These are phyloP conservation scores for Firmiana major DNA, from an alignment of 345 rosid genomes.

Conservation along the genomic window DNA sequence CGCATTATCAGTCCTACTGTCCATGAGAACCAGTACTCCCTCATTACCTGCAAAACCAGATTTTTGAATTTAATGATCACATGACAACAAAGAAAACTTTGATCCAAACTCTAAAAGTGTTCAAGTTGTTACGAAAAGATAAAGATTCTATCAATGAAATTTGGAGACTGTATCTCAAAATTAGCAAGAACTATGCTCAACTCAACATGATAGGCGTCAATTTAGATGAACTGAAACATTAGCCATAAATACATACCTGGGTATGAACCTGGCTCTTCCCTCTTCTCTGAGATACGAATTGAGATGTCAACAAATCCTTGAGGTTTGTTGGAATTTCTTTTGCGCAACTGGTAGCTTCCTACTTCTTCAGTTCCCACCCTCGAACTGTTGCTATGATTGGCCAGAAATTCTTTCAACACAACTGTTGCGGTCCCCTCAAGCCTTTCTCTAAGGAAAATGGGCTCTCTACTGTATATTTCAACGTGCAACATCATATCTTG, in stretches of 20 bases:
- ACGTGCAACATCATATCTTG: slow-evolving; percentile 44
- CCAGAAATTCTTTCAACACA: slow-evolving; percentile 62
- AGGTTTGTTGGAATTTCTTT: slow-evolving; percentile 54
- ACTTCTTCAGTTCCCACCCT: slow-evolving; percentile 41
- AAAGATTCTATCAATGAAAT: background rate
- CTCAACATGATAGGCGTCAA: background rate
- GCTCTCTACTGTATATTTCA: slow-evolving; percentile 41
- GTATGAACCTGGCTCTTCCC: slow-evolving; percentile 32
- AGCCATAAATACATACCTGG: slow-evolving; percentile 36
- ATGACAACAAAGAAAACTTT: background rate
- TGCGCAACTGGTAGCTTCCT: slow-evolving; percentile 82
- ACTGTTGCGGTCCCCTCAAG: slow-evolving; percentile 72
- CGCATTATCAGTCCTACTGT: slow-evolving; percentile 25
- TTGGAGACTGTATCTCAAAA: background rate
- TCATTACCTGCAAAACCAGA: slow-evolving; percentile 38
- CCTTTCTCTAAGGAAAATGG: slow-evolving; percentile 75
- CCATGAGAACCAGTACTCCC: slow-evolving; percentile 47
- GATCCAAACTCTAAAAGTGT: background rate
- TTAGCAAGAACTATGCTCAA: background rate
- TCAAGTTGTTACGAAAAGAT: background rate
- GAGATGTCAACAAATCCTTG: slow-evolving; percentile 81
- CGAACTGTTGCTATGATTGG: slow-evolving; percentile 36
- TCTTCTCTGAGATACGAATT: slow-evolving; percentile 50
- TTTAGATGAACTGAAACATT: background rate
- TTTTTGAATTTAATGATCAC: background rate